Conservation (phyloP, 306 rosid genomes). For the Vachellia pachyceras region DNA sequence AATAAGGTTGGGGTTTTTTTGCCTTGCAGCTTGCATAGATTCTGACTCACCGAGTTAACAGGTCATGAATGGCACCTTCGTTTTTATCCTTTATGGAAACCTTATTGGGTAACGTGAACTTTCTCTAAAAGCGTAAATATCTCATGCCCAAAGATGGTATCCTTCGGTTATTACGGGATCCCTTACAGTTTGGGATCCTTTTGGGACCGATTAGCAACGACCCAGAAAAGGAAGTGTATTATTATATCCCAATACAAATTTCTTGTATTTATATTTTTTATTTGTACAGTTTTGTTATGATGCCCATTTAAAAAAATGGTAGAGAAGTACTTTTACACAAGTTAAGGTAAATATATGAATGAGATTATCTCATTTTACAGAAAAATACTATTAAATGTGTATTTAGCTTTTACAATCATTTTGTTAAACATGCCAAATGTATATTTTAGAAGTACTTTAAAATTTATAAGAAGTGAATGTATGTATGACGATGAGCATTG, state of each 20-base stretch:
- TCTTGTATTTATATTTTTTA: neutral
- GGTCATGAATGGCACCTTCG: neutral
- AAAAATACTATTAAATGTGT: no score
- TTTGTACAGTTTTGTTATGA: neutral
- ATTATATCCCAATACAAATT: neutral
- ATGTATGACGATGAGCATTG: neutral
- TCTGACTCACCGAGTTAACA: neutral
- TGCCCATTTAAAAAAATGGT: no score
- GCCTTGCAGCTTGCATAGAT: neutral
- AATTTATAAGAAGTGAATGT: neutral
- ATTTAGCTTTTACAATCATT: no score
- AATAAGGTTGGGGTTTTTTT: neutral
- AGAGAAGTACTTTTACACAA: no score
- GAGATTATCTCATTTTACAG: no score
- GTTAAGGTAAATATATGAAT: no score
- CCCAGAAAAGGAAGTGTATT: neutral
- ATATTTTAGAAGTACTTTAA: neutral
- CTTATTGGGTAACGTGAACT: neutral
- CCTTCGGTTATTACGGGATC: neutral
- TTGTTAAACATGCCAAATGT: no score
- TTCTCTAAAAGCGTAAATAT: neutral
- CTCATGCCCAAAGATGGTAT: neutral
- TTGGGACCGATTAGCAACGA: neutral
- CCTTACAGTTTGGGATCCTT: neutral
- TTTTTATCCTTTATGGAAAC: conserved; percentile 8